Evolutionary conservation across 2,329 filamentous ascomycete species (phyloP).

Genomic region (Ceratocystis variospora): DNA sequence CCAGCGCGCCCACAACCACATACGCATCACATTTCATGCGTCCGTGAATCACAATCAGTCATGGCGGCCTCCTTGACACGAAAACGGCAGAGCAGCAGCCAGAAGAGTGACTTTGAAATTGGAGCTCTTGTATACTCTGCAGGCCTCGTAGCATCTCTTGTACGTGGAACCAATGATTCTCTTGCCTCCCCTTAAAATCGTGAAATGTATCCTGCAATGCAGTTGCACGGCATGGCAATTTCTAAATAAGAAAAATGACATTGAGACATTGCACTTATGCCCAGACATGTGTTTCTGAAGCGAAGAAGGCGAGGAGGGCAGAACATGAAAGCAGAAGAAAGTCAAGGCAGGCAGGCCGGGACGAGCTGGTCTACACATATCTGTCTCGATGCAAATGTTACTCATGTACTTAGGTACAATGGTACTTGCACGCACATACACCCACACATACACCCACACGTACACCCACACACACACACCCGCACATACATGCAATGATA

Average conservation of each 20-base stretch:
- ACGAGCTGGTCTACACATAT: no score
- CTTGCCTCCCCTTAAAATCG: neutral
- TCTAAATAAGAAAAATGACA: neutral
- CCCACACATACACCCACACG: no score
- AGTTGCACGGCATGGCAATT: conserved; percentile 2
- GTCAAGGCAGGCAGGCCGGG: neutral
- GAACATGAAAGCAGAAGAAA: neutral
- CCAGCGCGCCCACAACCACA: neutral
- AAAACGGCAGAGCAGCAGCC: neutral
- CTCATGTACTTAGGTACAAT: neutral
- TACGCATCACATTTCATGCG: neutral
- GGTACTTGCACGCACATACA: neutral
- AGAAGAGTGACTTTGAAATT: neutral
- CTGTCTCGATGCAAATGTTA: no score
- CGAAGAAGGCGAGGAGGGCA: neutral
- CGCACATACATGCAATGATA: neutral
- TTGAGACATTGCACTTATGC: neutral
- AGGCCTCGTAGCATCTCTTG: neutral
- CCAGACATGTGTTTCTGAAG: neutral
- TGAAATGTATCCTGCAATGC: neutral
- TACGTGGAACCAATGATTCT: conserved; percentile 6
- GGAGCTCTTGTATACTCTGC: neutral
- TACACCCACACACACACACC: neutral
- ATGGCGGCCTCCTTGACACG: neutral
- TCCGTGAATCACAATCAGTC: neutral